Base-by-base conservation (phyloP, 345 rosid species). In the Leavenworthia alabamica region DNA sequence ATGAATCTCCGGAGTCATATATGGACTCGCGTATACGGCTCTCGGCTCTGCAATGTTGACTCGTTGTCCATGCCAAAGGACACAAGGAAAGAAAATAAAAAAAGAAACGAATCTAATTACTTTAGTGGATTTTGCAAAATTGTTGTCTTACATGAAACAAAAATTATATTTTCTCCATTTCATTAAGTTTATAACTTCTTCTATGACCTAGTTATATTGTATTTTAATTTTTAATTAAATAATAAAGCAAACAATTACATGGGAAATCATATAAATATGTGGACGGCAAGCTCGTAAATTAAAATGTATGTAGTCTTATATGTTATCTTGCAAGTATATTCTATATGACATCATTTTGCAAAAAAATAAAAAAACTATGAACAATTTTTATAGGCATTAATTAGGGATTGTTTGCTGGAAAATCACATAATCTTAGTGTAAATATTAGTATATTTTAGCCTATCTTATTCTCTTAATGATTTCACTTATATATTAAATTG, bases 331-430 rank as follows among this genome's bases (percentile, higher is more conserved):
- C 16, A 20, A 19, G 6, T 28, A 44, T 31, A 8, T 12, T 15
- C 11, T 24, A 37, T n/a, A 46, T 47, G 56, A 19, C 57, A 31
- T 46, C 56, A 19, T 13, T 36, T 56, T 39, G 26, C 5, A 37
- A 35, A 56, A 24, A n/a, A 7, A 44, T 35, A 20, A 20, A 20
- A 20, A 20, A 20, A 35, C n/a, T 26, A 39, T 8, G 9, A 56
- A 46, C 7, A 28, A 49, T 10, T 14, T n/a, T 17, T 31, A 29
- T 15, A 46, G 36, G 13, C 47, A 27, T 56, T 66, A 45, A 2
- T 7, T 56, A 67, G 8, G 8, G 8, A 39, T 49, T 49, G 45
- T 54, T 61, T 39, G 64, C 74, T 62, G 68, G 59, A 70, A 46
- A 62, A 15, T 46, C 64, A 44, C 11, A 61, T 32, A 14, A 4